These are phyloP conservation scores for Raffaelea albimanens DNA, from an alignment of 2,329 filamentous ascomycete genomes.

Conservation along the genomic window DNA sequence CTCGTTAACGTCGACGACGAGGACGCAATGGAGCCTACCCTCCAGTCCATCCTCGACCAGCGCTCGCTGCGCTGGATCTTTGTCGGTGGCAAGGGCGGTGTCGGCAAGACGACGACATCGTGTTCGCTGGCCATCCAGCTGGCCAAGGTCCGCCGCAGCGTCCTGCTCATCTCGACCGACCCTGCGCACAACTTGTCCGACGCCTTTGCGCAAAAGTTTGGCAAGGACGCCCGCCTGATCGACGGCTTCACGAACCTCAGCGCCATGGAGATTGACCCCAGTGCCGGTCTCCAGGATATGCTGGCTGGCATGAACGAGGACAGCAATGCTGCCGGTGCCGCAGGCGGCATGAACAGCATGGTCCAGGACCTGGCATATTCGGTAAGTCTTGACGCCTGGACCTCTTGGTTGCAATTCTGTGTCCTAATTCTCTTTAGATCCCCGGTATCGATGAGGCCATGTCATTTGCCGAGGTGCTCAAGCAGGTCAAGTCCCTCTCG, in stretches of 20 bases:
- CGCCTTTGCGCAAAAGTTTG: constrained; percentile 97
- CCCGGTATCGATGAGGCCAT: constrained; percentile 98
- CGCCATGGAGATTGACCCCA: constrained; percentile 99
- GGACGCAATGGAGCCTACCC: constrained; percentile 78
- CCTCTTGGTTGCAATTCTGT: background rate
- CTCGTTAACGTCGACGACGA: constrained; percentile 48
- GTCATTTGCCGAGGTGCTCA: constrained; percentile 98
- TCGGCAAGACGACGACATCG: constrained; percentile 98
- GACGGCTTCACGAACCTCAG: constrained; percentile 89
- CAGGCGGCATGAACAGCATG: constrained; percentile 78
- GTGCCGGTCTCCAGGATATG: constrained; percentile 93
- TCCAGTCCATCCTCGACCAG: constrained; percentile 92
- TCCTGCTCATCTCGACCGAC: constrained; percentile 96
- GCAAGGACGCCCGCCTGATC: constrained; percentile 90
- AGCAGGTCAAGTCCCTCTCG: constrained; percentile 96
- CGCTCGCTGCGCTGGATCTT: constrained; percentile 97
- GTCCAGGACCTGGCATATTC: constrained; percentile 98
- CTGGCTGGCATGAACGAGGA: constrained; percentile 70
- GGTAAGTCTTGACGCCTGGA: constrained; percentile 39
- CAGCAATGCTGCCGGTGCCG: constrained; percentile 47
- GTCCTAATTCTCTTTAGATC: constrained; percentile 47
- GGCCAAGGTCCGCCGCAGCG: constrained; percentile 85
- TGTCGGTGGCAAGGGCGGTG: constrained; percentile 94
- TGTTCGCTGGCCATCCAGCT: constrained; percentile 98
- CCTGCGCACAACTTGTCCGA: constrained; percentile 97